A percentile compares a stretch with the other conserved stretches of the same genome.
These are phyloP conservation scores for Wallacemonas rigidus DNA, from an alignment of 208 protist genomes.

Conservation along the genomic window DNA sequence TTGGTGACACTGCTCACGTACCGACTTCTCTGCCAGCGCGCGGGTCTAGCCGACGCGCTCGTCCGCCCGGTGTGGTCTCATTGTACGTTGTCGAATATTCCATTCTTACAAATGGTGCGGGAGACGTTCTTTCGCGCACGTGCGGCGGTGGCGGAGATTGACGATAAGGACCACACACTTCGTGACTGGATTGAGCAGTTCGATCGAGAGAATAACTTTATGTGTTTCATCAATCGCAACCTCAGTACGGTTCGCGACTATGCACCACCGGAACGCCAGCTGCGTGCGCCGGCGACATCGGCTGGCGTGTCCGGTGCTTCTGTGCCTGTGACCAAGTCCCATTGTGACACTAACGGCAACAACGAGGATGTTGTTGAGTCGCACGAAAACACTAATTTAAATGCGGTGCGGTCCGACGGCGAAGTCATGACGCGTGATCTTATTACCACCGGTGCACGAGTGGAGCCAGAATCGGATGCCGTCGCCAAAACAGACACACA, in stretches of 20 bases:
- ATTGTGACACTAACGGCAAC: not conserved
- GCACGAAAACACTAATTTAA: not conserved
- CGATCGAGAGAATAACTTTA: constrained; percentile 49
- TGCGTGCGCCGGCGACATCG: constrained; percentile 25
- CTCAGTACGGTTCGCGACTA: constrained; percentile 40
- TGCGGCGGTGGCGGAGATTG: constrained; percentile 46
- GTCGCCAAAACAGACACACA: too few species aligned
- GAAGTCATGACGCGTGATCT: too few species aligned
- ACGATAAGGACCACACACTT: constrained; percentile 34
- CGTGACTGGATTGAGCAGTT: constrained; percentile 34
- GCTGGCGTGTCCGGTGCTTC: not conserved
- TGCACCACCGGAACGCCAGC: constrained; percentile 36
- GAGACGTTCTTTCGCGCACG: constrained; percentile 51
- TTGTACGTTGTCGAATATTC: constrained; percentile 46
- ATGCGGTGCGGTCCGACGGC: too few species aligned
- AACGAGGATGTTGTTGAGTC: not conserved
- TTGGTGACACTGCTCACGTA: constrained; percentile 42
- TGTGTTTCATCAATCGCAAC: constrained; percentile 45
- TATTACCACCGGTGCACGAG: too few species aligned
- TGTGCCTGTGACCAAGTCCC: not conserved
- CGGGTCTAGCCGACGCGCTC: constrained; percentile 36
- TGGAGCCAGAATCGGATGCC: too few species aligned
- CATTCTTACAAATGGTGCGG: constrained; percentile 49
- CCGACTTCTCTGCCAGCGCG: constrained; percentile 31
- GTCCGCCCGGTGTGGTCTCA: constrained; percentile 53